Evolutionary conservation across 306 rosid genomes (phyloP), one percentile per base, ranked within the genome.

Genomic region (Nissolia schottii): DNA sequence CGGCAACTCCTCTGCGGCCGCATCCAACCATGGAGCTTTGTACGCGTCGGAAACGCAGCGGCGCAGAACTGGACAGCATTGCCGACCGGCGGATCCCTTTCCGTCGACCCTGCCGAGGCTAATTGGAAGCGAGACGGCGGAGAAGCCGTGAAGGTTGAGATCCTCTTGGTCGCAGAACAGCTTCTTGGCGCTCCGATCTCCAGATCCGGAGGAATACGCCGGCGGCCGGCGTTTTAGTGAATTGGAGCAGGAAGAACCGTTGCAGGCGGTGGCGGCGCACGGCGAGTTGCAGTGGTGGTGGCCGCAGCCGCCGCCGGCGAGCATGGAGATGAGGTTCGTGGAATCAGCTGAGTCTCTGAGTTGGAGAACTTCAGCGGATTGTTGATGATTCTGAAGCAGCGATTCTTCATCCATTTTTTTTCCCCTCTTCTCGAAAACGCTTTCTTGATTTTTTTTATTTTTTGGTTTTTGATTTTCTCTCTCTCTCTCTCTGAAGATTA

Each of bases 211-310:
- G n/a, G 75, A 59, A 0, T 55, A 28, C 0, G 27, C 32, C 0
- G 64, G 63, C 1, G 77, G 64, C 0, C 79, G 80, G 4, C 81
- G 82, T 25, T 84, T 86, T 61, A 67, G 31, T 24, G 88, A 15
- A 14, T 50, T 48, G 41, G 28, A 25, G 3, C 76, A 55, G 12
- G 8, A 7, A 61, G 27, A 51, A 32, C 56, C 64, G 69, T 5
- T 50, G 75, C 2, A 10, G 64, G 80, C 64, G 19, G 59, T 13
- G 35, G 71, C 12, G 54, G 72, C 6, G 63, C 70, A 70, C 1
- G 71, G 70, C 1, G 38, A 45, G 0, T 60, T 70, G 19, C 41
- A 67, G 23, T 3, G 54, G 67, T 4, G 71, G 53, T 24, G 53
- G 35, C 18, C 1, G 57, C 55, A 54, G 40, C 12, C 24, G 73